phyloP scores from a whole-genome alignment of 805 yeast species.

The Blastobotrys parvus region DNA sequence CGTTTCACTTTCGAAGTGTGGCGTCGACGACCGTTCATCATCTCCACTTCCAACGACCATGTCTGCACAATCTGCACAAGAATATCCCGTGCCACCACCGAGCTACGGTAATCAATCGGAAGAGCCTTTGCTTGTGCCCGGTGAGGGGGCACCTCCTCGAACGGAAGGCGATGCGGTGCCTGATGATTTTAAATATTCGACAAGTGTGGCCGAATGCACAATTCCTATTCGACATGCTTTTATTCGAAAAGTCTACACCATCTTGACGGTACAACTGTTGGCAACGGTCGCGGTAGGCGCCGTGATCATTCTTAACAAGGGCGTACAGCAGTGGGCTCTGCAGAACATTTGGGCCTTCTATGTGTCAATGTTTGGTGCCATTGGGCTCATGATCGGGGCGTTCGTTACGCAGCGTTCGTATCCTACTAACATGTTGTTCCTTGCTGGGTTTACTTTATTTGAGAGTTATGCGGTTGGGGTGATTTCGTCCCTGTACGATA shows the following conservation, averaged over 20 bases:
- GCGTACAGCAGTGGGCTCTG: constrained; percentile 47
- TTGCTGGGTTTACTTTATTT: constrained; percentile 60
- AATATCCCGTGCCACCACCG: constrained; percentile 7
- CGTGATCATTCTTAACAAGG: constrained; percentile 37
- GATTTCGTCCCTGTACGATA: constrained; percentile 53
- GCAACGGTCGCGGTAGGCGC: constrained; percentile 53
- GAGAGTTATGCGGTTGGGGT: constrained; percentile 71
- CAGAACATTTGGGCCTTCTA: constrained; percentile 50
- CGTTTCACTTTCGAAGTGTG: too few relatives aligned
- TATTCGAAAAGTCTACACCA: constrained; percentile 68
- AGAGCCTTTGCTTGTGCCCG: constrained; percentile 16
- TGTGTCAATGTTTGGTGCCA: constrained; percentile 48
- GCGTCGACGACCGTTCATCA: too few relatives aligned
- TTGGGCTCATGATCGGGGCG: constrained; percentile 60
- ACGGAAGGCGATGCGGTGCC: constrained; percentile 22
- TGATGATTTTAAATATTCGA: constrained; percentile 75
- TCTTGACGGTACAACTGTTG: constrained; percentile 56
- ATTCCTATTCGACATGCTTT: constrained; percentile 67
- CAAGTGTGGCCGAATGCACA: constrained; percentile 70
- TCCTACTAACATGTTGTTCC: constrained; percentile 54
- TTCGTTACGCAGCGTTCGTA: constrained; percentile 55
- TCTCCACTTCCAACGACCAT: too few relatives aligned
- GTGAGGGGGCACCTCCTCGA: constrained; percentile 14
- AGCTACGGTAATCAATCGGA: constrained; percentile 1
- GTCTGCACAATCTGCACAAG: too few relatives aligned